Evolutionary conservation across 2,329 filamentous ascomycete genomes (phyloP), one percentile per base, ranked within the genome.

Genomic region (Alternaria viburni): DNA sequence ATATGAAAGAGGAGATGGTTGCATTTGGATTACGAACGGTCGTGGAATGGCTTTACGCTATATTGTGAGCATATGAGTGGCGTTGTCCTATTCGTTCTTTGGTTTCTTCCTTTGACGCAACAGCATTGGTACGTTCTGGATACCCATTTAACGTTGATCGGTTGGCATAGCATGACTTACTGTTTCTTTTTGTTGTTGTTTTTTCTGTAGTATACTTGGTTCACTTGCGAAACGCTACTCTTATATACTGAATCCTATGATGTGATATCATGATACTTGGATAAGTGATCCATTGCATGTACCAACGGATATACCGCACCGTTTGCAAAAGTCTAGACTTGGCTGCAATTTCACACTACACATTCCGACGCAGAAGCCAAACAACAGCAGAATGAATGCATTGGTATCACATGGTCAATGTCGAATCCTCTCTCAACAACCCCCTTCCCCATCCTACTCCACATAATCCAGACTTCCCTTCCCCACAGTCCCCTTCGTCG

Each of bases 401-500:
- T 59, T 54, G 60, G 56, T 59, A 62, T 36, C 32, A 36, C 32
- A 36, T 36, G 32, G 32, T 36, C 32, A 36, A 36, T 36, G 32
- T 36, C 32, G 0, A n/a, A 3, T 36, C 32, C 41, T 44, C 41
- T 19, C 41, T 44, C 11, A 45, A 54, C 25, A 54, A 10, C 28
- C 17, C 26, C 26, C 36, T 25, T 15, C 19, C 10, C 44, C 41
- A 19, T 2, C 21, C n/a, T 80, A n/a, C 60, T 59, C 60, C 3
- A 79, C 86, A 54, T 78, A 83, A 74, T 89, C 87, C 64, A 89
- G 73, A 47, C 82, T 84, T 5, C 84, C 84, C 73, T 86, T 84
- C 17, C 83, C 83, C 11, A 81, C 77, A 9, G 84, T 86, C 11
- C 81, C 79, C 30, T 86, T 80, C 19, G 82, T 83, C 10, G 85